Percentiles rank a stretch among this genome's conserved stretches.
phyloP scores from a whole-genome alignment of 768 basidiomycete genomes.

The Artomyces pyxidatus region DNA sequence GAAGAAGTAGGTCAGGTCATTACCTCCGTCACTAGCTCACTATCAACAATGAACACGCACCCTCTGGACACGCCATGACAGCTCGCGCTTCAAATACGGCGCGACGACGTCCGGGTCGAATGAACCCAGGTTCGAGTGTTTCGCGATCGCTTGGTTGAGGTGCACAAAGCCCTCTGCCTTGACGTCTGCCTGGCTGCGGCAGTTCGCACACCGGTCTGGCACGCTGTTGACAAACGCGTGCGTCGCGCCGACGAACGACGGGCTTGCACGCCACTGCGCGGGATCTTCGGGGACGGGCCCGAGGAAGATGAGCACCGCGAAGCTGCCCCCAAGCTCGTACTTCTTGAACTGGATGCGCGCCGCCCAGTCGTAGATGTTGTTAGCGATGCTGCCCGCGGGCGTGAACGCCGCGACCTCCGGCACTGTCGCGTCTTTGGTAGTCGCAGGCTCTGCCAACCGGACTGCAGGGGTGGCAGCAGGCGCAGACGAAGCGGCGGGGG shows the following conservation, averaged over 20 bases:
- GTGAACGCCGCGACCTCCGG: neutral
- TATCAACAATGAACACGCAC: no score
- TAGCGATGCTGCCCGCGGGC: neutral
- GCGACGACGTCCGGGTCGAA: conserved; percentile 31
- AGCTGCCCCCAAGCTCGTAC: conserved; percentile 35
- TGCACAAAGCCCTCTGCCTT: conserved; percentile 38
- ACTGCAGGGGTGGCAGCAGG: neutral
- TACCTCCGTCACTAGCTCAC: no score
- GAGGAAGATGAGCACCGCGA: conserved; percentile 40
- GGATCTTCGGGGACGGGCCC: conserved; percentile 32
- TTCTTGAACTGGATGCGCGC: conserved; percentile 35
- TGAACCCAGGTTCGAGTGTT: conserved; percentile 20
- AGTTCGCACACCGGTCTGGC: conserved; percentile 33
- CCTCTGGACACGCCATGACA: conserved; percentile 36
- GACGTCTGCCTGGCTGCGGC: conserved; percentile 21
- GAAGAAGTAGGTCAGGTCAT: no score
- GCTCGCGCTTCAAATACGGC: conserved; percentile 31
- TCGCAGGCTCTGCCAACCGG: conserved; percentile 11
- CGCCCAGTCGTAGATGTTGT: conserved; percentile 30
- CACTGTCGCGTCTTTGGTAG: conserved; percentile 1
- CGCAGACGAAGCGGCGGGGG: conserved; percentile 1
- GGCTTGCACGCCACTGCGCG: conserved; percentile 27
- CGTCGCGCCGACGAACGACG: conserved; percentile 36
- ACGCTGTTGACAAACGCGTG: conserved; percentile 33
- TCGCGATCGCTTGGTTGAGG: conserved; percentile 28